phyloP scores from a whole-genome alignment of 345 rosid genomes.

The Gossypium australe region DNA sequence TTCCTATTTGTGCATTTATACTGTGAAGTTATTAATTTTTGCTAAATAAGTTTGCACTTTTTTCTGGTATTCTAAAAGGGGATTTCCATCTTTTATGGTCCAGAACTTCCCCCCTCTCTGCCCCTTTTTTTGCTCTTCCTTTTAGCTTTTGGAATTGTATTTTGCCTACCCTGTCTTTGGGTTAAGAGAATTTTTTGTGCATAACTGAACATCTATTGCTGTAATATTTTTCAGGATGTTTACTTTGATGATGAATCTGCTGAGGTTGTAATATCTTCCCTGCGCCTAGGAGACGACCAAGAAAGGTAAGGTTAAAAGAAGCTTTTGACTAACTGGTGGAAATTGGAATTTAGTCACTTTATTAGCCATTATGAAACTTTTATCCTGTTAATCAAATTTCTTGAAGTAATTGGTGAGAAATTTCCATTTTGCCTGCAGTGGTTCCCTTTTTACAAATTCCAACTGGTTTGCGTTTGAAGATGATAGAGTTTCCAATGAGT shows the following conservation, averaged over 20 bases:
- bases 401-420: neutral
- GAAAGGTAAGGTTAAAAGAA: conserved; percentile 51
- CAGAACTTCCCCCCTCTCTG: neutral
- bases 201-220: conserved; percentile 11
- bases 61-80: neutral
- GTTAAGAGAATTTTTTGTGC: neutral
- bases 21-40: neutral
- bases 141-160: too few species aligned
- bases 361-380: neutral
- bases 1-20: neutral
- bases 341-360: neutral
- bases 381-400: neutral
- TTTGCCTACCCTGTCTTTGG: neutral
- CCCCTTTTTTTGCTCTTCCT: neutral
- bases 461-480: conserved; percentile 93
- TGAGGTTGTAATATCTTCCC: conserved; percentile 90
- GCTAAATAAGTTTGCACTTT: neutral
- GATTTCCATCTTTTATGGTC: neutral
- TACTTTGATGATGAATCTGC: conserved; percentile 99
- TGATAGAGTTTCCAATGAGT: conserved; percentile 53
- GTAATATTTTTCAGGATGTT: conserved; percentile 60
- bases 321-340: neutral
- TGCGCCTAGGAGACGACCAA: conserved; percentile 86
- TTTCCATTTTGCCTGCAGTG: conserved; percentile 36
- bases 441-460: conserved; percentile 76